Conservation (phyloP, 257 asterid genomes). For the Thymus quinquecostatus region DNA sequence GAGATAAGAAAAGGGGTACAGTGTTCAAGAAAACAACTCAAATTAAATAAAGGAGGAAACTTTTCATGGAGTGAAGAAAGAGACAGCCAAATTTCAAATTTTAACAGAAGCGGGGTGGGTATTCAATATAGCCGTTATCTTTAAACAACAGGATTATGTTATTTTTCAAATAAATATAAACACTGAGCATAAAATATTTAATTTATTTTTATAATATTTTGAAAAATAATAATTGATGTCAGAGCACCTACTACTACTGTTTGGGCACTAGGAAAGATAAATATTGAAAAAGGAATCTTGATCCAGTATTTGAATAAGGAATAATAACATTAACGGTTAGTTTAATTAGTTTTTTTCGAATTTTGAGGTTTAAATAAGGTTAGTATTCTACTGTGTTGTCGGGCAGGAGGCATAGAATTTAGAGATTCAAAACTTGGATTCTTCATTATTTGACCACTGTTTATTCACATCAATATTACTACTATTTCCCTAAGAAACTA, state of each 20-base stretch:
- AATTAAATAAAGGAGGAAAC: slow-evolving; percentile 41
- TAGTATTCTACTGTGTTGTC: slow-evolving; percentile 17
- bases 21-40: slow-evolving; percentile 56
- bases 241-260: slow-evolving; percentile 34
- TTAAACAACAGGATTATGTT: not conserved
- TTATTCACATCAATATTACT: not conserved
- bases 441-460: slow-evolving; percentile 11
- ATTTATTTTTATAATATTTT: too few relatives aligned
- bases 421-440: slow-evolving; percentile 31
- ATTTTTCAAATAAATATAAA: too few relatives aligned
- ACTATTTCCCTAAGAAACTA: too few relatives aligned
- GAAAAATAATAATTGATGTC: slow-evolving; percentile 39
- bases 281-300: slow-evolving; percentile 42
- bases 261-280: not conserved
- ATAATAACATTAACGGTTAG: slow-evolving; percentile 36
- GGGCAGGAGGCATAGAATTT: slow-evolving; percentile 15
- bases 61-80: slow-evolving; percentile 45
- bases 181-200: too few relatives aligned
- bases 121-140: slow-evolving; percentile 65
- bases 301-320: slow-evolving; percentile 46
- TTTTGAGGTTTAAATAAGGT: too few relatives aligned
- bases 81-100: slow-evolving; percentile 59
- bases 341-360: slow-evolving; percentile 33
- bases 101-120: slow-evolving; percentile 46
- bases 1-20: slow-evolving; percentile 38